Percentiles rank a stretch among this genome's conserved stretches.
Conservation (phyloP, 371 early-diverging fungal species). For the Actinomortierella wolfii region DNA sequence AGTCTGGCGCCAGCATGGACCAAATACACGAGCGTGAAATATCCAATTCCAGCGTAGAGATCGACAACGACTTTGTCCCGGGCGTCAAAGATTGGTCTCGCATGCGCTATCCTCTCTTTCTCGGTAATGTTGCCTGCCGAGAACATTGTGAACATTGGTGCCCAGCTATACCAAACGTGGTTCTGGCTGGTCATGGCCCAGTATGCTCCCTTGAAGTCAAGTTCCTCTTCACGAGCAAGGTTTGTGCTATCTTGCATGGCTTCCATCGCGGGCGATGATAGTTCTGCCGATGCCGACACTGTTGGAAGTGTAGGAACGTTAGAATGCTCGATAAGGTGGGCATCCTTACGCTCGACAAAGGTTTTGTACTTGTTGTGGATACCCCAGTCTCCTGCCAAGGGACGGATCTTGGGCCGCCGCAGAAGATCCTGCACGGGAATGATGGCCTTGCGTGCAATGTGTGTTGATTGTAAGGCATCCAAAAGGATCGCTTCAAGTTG, state of each 20-base stretch:
- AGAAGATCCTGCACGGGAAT: slow-evolving; percentile 47
- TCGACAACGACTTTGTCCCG: slow-evolving; percentile 43
- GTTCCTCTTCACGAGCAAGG: no score
- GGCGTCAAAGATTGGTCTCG: slow-evolving; percentile 37
- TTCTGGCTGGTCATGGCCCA: slow-evolving; percentile 49
- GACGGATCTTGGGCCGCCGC: slow-evolving; percentile 44
- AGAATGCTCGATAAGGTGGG: slow-evolving; percentile 18
- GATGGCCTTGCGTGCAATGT: slow-evolving; percentile 46
- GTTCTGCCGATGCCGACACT: no score
- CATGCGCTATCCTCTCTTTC: slow-evolving; percentile 45
- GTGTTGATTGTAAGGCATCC: slow-evolving; percentile 21
- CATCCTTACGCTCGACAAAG: slow-evolving; percentile 24
- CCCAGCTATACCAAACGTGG: slow-evolving; percentile 47
- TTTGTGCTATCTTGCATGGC: no score
- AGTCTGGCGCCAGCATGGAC: slow-evolving; percentile 41
- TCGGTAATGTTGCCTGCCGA: slow-evolving; percentile 52
- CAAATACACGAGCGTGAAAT: slow-evolving; percentile 49
- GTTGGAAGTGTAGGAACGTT: no score
- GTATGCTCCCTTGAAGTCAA: slow-evolving; percentile 18
- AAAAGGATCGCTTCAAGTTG: slow-evolving; percentile 23
- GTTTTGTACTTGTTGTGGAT: slow-evolving; percentile 37
- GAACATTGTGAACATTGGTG: slow-evolving; percentile 54
- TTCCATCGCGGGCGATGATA: no score
- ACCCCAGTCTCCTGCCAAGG: slow-evolving; percentile 36
- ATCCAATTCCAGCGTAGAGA: slow-evolving; percentile 52